These are phyloP conservation scores for Cercospora brassicicola DNA, from an alignment of 2,329 filamentous ascomycete species.

Conservation along the genomic window DNA sequence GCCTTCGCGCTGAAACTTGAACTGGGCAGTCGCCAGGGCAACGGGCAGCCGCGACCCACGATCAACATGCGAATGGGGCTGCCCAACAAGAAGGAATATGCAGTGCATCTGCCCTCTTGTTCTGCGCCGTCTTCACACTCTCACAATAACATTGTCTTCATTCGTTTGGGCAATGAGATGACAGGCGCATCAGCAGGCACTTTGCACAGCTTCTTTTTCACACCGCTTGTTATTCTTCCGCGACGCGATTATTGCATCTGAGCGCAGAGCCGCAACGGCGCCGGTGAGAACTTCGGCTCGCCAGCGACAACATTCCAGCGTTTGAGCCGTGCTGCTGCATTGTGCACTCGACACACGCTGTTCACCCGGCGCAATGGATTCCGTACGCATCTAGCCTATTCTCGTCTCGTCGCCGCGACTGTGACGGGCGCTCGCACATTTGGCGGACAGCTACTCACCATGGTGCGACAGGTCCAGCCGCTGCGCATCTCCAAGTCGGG, in stretches of 20 bases:
- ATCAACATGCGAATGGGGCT: not conserved
- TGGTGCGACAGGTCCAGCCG: conserved; percentile 62
- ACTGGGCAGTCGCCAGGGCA: conserved; percentile 2
- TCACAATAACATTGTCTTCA: conserved; percentile 6
- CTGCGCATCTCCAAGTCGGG: conserved; percentile 72
- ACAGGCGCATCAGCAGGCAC: conserved; percentile 12
- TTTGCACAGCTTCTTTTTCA: conserved; percentile 13
- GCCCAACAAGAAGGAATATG: conserved; percentile 7
- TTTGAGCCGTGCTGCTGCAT: conserved; percentile 11
- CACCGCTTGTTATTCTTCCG: conserved; percentile 1
- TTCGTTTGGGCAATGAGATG: conserved; percentile 13
- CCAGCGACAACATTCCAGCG: conserved; percentile 22
- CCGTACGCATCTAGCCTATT: conserved; percentile 22
- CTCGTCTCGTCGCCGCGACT: not conserved
- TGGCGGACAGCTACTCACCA: conserved; percentile 19
- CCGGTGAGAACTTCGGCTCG: conserved; percentile 11
- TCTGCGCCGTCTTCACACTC: conserved; percentile 5
- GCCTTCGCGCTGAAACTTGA: not conserved
- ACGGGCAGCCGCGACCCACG: conserved; percentile 3
- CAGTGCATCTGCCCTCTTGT: conserved; percentile 10
- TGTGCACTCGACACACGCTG: conserved; percentile 12
- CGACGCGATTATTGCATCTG: not conserved
- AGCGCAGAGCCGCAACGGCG: conserved; percentile 11
- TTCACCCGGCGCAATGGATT: conserved; percentile 23
- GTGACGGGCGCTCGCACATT: not conserved